These are phyloP conservation scores for Periconia sp. DNA, from an alignment of 2,329 filamentous ascomycete species.

Conservation along the genomic window DNA sequence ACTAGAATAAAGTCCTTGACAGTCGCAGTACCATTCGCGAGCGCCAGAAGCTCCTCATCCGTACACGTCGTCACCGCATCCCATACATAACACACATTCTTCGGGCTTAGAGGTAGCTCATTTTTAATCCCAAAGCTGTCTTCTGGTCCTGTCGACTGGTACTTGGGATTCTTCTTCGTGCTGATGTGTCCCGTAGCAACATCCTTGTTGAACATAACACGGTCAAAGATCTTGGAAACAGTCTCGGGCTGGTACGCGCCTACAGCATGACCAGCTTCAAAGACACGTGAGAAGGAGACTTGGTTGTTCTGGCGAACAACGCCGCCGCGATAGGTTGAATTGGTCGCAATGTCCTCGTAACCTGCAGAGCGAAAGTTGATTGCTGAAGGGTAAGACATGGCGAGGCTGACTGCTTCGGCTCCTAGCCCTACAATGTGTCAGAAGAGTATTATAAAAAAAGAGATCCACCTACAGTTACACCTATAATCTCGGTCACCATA, in stretches of 20 bases:
- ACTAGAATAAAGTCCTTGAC: constrained; percentile 19
- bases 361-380: constrained; percentile 30
- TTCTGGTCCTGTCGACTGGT: constrained; percentile 10
- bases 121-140: constrained; percentile 16
- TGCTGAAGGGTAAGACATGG: constrained; percentile 40
- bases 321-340: constrained; percentile 42
- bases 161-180: constrained; percentile 5
- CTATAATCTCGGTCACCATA: constrained; percentile 50
- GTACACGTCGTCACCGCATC: constrained; percentile 15
- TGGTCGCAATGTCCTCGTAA: constrained; percentile 43
- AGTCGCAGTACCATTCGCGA: constrained; percentile 13
- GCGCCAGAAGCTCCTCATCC: constrained; percentile 10
- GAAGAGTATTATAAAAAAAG: neutral
- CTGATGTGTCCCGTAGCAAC: constrained; percentile 51
- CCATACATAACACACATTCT: constrained; percentile 20
- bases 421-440: constrained; percentile 34
- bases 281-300: constrained; percentile 46
- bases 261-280: constrained; percentile 49
- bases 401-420: constrained; percentile 43
- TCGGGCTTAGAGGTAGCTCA: constrained; percentile 4
- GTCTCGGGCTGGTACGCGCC: constrained; percentile 53
- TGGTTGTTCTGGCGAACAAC: constrained; percentile 50
- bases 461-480: constrained; percentile 51
- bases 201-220: constrained; percentile 52
- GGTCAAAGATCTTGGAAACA: constrained; percentile 57